Evolutionary conservation across 805 yeast genomes (phyloP), one percentile per base, ranked within the genome.

Genomic region (Candida peoriensis): DNA sequence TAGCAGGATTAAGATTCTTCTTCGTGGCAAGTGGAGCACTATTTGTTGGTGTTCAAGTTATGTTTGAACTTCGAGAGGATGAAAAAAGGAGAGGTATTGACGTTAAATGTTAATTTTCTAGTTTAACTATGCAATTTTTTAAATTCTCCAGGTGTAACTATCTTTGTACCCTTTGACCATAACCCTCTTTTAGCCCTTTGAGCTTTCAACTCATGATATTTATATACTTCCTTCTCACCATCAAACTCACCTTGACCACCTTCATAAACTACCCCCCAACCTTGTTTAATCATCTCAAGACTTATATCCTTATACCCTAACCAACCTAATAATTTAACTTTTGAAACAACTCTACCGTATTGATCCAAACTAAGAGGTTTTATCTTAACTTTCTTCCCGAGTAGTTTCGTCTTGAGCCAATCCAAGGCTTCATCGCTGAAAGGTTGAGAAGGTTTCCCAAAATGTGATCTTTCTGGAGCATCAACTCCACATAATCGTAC

Each of bases 401-500:
- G 50, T 2, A 90, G 52, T 50, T 74, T 82, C 11, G 60, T 46
- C 24, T 81, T 65, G 22, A 93, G 63, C 96, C 96, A 93, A 5
- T 50, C 52, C 37, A 89, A 58, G 1, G 97, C 93, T 46, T 93
- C 97, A 26, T 78, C 85, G 23, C 93, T 76, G 53, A 60, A 83
- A 0, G 93, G 90, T 55, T 93, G 98, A 0, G 95, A 82, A 0
- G 94, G 88, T 41, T 83, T 82, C 1, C 98, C 98, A 58, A 86
- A 93, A 63, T 93, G 97, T 2, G 95, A 74, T 28, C 94, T 66
- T 54, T 93, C 98, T 1, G 98, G 98, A 0, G 98, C 98, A 67
- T 93, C 98, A 12, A 90, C 81, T 0, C 97, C 98, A 58, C 93
- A 83, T 15, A 93, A 62, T 31, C 98, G 68, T 5, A 93, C 74